These are phyloP conservation scores for Chalciporus piperatus DNA, from an alignment of 768 basidiomycete genomes.

Conservation along the genomic window DNA sequence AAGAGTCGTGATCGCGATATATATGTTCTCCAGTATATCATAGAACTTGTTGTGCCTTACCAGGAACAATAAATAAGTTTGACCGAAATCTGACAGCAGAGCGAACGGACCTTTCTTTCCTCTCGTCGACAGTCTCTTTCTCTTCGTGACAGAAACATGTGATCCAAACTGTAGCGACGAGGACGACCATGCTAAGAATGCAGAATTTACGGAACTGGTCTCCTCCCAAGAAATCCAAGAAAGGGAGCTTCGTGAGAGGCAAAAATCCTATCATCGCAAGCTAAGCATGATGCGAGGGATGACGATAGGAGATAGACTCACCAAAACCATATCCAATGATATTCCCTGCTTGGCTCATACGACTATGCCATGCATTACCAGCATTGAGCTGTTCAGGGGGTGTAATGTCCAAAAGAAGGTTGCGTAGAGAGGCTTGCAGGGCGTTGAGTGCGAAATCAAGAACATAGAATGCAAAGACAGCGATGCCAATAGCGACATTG, in stretches of 20 bases:
- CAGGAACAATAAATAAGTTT: constrained; percentile 3
- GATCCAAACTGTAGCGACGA: constrained; percentile 79
- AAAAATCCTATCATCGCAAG: constrained; percentile 60
- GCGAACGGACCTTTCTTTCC: constrained; percentile 40
- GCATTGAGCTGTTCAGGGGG: constrained; percentile 86
- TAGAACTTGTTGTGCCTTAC: constrained; percentile 47
- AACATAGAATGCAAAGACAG: constrained; percentile 86
- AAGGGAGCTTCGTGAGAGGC: constrained; percentile 76
- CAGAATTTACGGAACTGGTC: constrained; percentile 97
- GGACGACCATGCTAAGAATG: constrained; percentile 74
- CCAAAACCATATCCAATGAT: constrained; percentile 93
- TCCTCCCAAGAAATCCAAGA: constrained; percentile 80
- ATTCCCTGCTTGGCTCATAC: constrained; percentile 96
- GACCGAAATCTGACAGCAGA: background rate
- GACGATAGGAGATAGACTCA: constrained; percentile 30
- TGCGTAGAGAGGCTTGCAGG: constrained; percentile 86
- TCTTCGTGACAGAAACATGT: constrained; percentile 88
- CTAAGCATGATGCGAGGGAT: constrained; percentile 5
- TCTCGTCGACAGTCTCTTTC: constrained; percentile 54
- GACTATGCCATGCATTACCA: constrained; percentile 98
- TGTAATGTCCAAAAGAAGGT: constrained; percentile 88
- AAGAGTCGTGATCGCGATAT: constrained; percentile 64
- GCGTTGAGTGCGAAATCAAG: constrained; percentile 98
- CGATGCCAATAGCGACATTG: constrained; percentile 77
- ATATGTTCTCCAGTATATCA: constrained; percentile 82